phyloP scores from a whole-genome alignment of 1,284 basidiomycete species.

The Moesziomyces sp. region DNA sequence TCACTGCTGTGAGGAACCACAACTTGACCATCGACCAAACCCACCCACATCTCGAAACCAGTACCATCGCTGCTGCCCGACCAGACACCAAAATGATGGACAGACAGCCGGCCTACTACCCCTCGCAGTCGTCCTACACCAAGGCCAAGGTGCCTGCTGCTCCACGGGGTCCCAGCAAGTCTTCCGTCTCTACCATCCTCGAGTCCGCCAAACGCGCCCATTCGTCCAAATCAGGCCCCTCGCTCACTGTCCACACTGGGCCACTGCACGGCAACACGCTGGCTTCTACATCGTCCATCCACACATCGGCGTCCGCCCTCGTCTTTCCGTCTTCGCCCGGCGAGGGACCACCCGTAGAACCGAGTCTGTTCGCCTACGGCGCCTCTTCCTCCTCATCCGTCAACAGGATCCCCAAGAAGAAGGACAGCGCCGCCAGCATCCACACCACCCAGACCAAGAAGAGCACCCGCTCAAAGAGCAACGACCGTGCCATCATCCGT shows the following conservation, averaged over 20 bases:
- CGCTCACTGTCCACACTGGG: background rate
- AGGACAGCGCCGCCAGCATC: conserved; percentile 30
- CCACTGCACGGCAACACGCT: conserved; percentile 33
- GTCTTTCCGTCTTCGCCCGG: conserved; percentile 12
- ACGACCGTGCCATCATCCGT: conserved; percentile 30
- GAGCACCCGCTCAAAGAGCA: conserved; percentile 22
- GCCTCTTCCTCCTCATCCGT: conserved; percentile 3
- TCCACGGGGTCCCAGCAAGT: conserved; percentile 7
- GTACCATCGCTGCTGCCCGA: background rate
- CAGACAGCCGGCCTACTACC: conserved; percentile 14
- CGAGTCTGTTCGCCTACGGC: conserved; percentile 42
- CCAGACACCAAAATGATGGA: conserved; percentile 15
- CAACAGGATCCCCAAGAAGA: conserved; percentile 17
- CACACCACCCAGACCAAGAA: conserved; percentile 23
- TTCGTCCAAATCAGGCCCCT: conserved; percentile 1
- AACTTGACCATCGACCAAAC: background rate
- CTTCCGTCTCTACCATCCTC: conserved; percentile 42
- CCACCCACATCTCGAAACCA: background rate
- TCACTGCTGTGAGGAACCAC: conserved; percentile 38
- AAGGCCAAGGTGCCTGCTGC: conserved; percentile 13
- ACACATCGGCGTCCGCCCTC: conserved; percentile 3
- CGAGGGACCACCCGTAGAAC: conserved; percentile 35
- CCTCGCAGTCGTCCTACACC: conserved; percentile 11
- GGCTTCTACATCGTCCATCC: conserved; percentile 10
- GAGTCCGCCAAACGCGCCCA: conserved; percentile 34